Base-by-base conservation (phyloP, 2,329 filamentous ascomycete genomes). In the Helotiales sp. region DNA sequence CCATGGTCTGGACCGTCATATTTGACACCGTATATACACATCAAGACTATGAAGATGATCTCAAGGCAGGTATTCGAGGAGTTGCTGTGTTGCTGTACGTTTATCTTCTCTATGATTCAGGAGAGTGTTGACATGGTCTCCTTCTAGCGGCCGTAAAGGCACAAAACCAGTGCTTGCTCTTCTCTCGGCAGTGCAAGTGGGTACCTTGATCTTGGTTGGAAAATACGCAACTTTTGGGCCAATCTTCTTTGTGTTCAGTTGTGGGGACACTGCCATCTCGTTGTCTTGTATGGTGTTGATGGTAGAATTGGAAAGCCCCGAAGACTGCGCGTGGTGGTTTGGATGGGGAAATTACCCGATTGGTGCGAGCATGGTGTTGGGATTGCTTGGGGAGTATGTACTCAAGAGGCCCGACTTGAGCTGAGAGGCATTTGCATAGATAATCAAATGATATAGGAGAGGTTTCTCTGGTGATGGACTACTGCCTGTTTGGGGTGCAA, bases 21-120 rank as follows among this genome's bases (percentile, higher is more conserved):
- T 57, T 53, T 29, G 59, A 62, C 31, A 36, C 38, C 15, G 31
- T 62, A 2, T 59, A 62, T 36, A 53, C 56, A 27, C 42, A 47
- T 30, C 59, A 62, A 15, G 59, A 59, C 44, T 34, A 47, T 6
- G 5, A 27, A 15, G 59, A 57, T n/a, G 59, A 59, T 31, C 17
- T 46, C 13, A 54, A 53, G 17, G 59, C 52, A 9, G 58, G 58
- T 2, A 48, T 58, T 5, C 31, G 33, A 15, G 47, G 46, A 17
- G n/a, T 61, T 7, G 54, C 55, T 2, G 52, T 55, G 13, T 22
- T n/a, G 6, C 36, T 52, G 19, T 34, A 30, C 9, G 38, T 50
- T 31, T 17, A 44, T 6, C n/a, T n/a, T n/a, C n/a, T n/a, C n/a
- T n/a, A n/a, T n/a, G n/a, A n/a, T n/a, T n/a, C n/a, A n/a, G n/a